A percentile compares a stretch with the other conserved stretches of the same genome.
These are phyloP conservation scores for Micromonas commoda DNA, from an alignment of 139 green algal genomes.

Conservation along the genomic window DNA sequence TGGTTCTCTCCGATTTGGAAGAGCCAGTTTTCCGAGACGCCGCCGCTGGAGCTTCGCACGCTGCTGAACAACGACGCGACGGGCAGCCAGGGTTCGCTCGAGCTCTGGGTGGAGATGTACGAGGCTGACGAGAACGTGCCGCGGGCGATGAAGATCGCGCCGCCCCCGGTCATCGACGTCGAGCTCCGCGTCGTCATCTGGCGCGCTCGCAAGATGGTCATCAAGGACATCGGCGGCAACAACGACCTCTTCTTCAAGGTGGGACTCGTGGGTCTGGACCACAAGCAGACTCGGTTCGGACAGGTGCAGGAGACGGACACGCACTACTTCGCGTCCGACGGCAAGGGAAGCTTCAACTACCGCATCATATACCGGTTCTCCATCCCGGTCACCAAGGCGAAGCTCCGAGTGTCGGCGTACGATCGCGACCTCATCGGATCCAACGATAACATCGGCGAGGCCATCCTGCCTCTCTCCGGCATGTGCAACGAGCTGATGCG, in stretches of 20 bases:
- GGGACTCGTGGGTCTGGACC: slow-evolving; percentile 6
- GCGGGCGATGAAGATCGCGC: not conserved
- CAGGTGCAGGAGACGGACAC: slow-evolving; percentile 23
- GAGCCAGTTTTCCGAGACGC: not conserved
- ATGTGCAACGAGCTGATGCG: slow-evolving; percentile 17
- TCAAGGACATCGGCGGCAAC: slow-evolving; percentile 21
- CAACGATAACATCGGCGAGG: slow-evolving; percentile 17
- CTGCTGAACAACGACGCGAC: not conserved
- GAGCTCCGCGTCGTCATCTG: slow-evolving; percentile 9
- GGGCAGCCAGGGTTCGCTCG: not conserved
- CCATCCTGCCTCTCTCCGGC: not conserved
- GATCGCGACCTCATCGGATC: slow-evolving; percentile 4
- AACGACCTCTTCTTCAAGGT: slow-evolving; percentile 20
- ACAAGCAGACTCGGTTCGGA: slow-evolving; percentile 7
- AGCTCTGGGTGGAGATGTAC: slow-evolving; percentile 18
- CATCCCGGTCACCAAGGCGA: not conserved
- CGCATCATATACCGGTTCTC: slow-evolving; percentile 5
- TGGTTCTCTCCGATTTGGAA: slow-evolving; percentile 8
- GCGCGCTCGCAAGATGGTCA: slow-evolving; percentile 10
- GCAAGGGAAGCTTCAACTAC: slow-evolving; percentile 22
- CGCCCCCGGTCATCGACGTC: slow-evolving; percentile 9
- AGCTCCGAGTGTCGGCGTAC: slow-evolving; percentile 4
- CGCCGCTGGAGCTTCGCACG: not conserved
- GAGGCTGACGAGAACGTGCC: not conserved
- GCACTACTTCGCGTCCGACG: slow-evolving; percentile 13